Percentiles rank a stretch among this genome's conserved stretches.
Evolutionary conservation across 148 eudicot species (phyloP).

Genomic region (Heliosperma pusillum): DNA sequence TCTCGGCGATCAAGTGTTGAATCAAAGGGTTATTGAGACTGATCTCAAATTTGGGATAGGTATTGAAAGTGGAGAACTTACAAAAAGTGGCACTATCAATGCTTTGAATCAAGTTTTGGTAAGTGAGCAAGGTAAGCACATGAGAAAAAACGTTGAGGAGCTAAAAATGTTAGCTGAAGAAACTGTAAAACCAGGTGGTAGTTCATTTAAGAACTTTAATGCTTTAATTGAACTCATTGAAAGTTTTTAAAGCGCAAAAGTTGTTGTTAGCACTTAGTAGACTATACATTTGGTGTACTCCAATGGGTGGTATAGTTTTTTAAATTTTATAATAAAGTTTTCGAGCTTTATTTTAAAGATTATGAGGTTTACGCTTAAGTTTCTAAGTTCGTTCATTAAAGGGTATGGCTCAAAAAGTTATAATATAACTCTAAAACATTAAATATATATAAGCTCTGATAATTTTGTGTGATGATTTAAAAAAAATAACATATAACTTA

Average conservation of each 20-base stretch:
- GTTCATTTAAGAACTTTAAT: conserved; percentile 33
- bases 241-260: background rate
- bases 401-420: too few species aligned
- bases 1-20: conserved; percentile 55
- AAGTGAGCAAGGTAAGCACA: conserved; percentile 29
- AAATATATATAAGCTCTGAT: too few species aligned
- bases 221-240: conserved; percentile 21
- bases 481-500: too few species aligned
- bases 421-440: too few species aligned
- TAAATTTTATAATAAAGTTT: too few species aligned
- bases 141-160: conserved; percentile 26
- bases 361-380: too few species aligned
- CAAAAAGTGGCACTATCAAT: conserved; percentile 22
- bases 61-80: conserved; percentile 43
- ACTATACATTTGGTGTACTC: too few species aligned
- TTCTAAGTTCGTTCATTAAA: too few species aligned
- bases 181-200: conserved; percentile 36
- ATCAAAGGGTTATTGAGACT: conserved; percentile 43
- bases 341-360: too few species aligned
- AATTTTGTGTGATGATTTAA: too few species aligned
- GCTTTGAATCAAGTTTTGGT: conserved; percentile 34
- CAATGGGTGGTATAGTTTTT: too few species aligned
- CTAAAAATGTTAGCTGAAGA: conserved; percentile 35
- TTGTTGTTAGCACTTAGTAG: too few species aligned
- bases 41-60: conserved; percentile 44